Percentiles rank a stretch among this genome's conserved stretches.
phyloP scores from a whole-genome alignment of 2,329 filamentous ascomycete genomes.

The Trichocomaceae sp. region DNA sequence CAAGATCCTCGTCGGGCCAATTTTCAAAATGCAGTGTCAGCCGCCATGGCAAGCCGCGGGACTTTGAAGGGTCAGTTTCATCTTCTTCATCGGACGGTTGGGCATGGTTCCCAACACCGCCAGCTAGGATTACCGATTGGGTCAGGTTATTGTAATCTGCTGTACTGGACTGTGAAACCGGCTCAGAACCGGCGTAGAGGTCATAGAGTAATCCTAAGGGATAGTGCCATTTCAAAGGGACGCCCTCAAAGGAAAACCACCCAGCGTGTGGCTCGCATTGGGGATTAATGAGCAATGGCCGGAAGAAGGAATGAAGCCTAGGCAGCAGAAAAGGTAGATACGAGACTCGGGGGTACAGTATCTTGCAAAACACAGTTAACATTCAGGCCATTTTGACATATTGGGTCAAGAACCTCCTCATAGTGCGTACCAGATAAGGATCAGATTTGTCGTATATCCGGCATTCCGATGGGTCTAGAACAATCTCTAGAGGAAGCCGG shows the following conservation, averaged over 20 bases:
- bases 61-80: slow-evolving; percentile 13
- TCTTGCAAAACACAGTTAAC: slow-evolving; percentile 29
- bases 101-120: not conserved
- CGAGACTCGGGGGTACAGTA: slow-evolving; percentile 58
- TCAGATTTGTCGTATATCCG: slow-evolving; percentile 55
- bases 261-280: slow-evolving; percentile 46
- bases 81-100: slow-evolving; percentile 14
- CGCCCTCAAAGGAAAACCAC: slow-evolving; percentile 62
- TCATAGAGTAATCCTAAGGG: slow-evolving; percentile 64
- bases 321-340: slow-evolving; percentile 62
- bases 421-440: slow-evolving; percentile 49
- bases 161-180: slow-evolving; percentile 26
- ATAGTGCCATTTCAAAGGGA: slow-evolving; percentile 66
- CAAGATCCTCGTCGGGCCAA: slow-evolving; percentile 53
- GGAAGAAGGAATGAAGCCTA: slow-evolving; percentile 58
- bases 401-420: not conserved
- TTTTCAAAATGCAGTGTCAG: slow-evolving; percentile 56
- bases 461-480: slow-evolving; percentile 53
- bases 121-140: slow-evolving; percentile 14
- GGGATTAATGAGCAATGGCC: slow-evolving; percentile 51
- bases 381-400: not conserved
- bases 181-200: slow-evolving; percentile 55
- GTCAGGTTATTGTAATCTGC: slow-evolving; percentile 13
- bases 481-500: slow-evolving; percentile 54
- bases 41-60: slow-evolving; percentile 51